A percentile compares a stretch with the other conserved stretches of the same genome.
Evolutionary conservation across 192 early-diverging fungal genomes (phyloP).

Genomic region (Backusella luteola): DNA sequence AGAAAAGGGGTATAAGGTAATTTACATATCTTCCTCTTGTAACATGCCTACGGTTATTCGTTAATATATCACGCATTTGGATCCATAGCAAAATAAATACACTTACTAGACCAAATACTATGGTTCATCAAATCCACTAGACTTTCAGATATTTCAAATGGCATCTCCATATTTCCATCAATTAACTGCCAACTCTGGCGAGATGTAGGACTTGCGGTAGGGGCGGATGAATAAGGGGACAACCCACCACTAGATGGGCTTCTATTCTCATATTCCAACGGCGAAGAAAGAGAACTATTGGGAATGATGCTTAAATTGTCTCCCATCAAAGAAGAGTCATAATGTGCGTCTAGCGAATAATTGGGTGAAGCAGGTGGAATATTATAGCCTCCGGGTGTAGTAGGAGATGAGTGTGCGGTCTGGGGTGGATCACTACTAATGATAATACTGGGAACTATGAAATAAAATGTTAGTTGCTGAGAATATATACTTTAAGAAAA

Average conservation of each 20-base stretch:
- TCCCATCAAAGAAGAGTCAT: background rate
- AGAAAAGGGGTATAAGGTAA: background rate
- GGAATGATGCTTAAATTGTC: constrained; percentile 1
- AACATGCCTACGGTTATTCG: background rate
- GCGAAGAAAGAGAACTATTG: background rate
- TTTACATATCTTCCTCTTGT: background rate
- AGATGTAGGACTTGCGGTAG: background rate
- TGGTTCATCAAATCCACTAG: constrained; percentile 8
- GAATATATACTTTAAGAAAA: background rate
- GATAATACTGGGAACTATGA: constrained; percentile 13
- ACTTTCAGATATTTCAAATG: constrained; percentile 9
- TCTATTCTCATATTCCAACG: background rate
- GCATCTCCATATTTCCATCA: constrained; percentile 18
- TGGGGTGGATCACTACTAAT: background rate
- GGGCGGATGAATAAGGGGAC: background rate
- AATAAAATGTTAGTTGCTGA: too few relatives aligned
- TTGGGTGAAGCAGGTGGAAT: background rate
- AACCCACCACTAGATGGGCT: background rate
- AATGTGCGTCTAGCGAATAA: constrained; percentile 6
- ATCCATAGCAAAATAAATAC: background rate
- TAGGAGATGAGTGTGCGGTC: background rate
- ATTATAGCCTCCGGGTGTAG: background rate
- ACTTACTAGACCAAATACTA: constrained; percentile 19
- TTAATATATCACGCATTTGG: background rate
- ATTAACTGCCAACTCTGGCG: constrained; percentile 20